phyloP scores from a whole-genome alignment of 306 rosid genomes.

The Prunus campanulata region DNA sequence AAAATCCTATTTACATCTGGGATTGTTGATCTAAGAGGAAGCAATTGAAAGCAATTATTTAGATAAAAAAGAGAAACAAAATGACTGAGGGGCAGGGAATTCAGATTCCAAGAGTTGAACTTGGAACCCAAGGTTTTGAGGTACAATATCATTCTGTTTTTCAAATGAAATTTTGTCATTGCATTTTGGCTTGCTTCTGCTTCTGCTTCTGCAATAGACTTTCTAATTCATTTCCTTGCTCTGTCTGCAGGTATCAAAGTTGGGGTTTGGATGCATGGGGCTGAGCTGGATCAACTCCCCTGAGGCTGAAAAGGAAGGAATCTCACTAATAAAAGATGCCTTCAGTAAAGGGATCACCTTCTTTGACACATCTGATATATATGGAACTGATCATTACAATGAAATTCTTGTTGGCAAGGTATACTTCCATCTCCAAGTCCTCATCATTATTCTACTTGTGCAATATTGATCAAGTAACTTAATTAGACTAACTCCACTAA shows the following conservation, averaged over 20 bases:
- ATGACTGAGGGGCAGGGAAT: conserved; percentile 29
- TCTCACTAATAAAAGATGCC: conserved; percentile 26
- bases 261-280: conserved; percentile 44
- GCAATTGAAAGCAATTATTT: too few species aligned
- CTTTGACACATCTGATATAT: conserved; percentile 34
- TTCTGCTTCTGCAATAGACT: background rate
- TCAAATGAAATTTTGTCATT: background rate
- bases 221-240: background rate
- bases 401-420: conserved; percentile 41
- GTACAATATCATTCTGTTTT: conserved; percentile 8
- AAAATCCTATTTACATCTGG: too few species aligned
- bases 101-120: conserved; percentile 38
- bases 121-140: conserved; percentile 52
- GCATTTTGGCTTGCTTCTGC: background rate
- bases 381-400: conserved; percentile 25
- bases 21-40: background rate
- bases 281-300: conserved; percentile 29
- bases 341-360: conserved; percentile 37
- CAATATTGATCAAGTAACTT: background rate
- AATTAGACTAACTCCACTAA: background rate
- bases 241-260: conserved; percentile 28
- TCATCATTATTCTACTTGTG: background rate
- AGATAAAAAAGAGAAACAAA: background rate
- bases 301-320: conserved; percentile 29
- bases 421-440: background rate